Base-by-base conservation (phyloP, 2,329 filamentous ascomycete species). In the Xylariaceae sp. region DNA sequence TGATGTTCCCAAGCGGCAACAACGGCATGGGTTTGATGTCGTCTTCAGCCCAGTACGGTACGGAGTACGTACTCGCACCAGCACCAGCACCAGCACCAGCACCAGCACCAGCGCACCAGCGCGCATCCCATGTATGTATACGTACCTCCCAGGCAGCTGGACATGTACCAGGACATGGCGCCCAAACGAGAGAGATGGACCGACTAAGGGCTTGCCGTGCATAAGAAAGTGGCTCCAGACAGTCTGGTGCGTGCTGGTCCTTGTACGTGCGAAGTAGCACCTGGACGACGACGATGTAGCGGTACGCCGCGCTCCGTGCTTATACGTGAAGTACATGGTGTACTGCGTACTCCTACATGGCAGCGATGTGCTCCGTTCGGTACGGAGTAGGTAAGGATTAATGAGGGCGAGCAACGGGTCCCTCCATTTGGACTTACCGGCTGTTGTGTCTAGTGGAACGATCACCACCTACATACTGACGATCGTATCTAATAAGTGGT, bases 11-110 rank as follows among this genome's bases (percentile, higher is more conserved):
- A 62, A 60, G 66, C 67, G 67, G 68, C 66, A 65, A 64, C 65
- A 63, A 67, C 67, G 66, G 68, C 67, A 69, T 66, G 65, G 61
- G 37, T 42, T 30, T 5, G 23, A 60, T 62, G 61, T 64, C 65
- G 58, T 62, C 63, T 5, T 13, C 37, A 42, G 37, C 9, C 13
- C 9, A 9, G 9, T 42, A 42, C 37, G 13, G 9, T 42, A 42
- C 37, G 13, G 9, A 42, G 37, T 42, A 42, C 9, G 13, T 42
- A 42, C 64, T 64, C 59, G 60, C 51, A 56, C 45, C 55, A 59
- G 59, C 59, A 64, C 62, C 53, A 58, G 59, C 57, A 42, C 13
- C 23, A 30, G 23, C 23, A 30, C 23, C 23, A 30, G 23, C 23
- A 56, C 45, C 55, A 59, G 59, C 59, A 64, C 62, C 53, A 58